Base-by-base conservation (phyloP, 257 asterid species). In the Solanum ossicruentum region DNA sequence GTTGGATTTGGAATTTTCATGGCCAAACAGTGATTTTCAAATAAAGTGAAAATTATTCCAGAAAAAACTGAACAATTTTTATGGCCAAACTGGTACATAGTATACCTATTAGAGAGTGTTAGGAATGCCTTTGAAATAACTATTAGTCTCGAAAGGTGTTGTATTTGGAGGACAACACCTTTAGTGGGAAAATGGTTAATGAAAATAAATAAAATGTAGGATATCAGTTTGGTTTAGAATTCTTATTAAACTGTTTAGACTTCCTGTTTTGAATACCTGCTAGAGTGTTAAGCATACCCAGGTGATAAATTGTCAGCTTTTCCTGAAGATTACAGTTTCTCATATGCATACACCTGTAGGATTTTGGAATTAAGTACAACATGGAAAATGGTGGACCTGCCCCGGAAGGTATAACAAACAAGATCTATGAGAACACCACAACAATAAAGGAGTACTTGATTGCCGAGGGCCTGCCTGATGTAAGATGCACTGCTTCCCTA, bases 381-480 rank as follows among this genome's bases (percentile, higher is more conserved):
- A 96, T 96, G 99, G 99, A 93, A 90, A 96, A 96, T 90, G 99
- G 99, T 85, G 99, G 99, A 83, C 99, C 99, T 86, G 99, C 99
- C 79, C 98, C 97, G 7, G 99, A 96, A 91, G 97, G 95, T 84
- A 91, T 95, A 87, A 96, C 99, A 2, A 93, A 95, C 85, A 94
- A 93, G 92, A 95, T 96, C 69, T 95, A 91, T 88, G 84, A 93
- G 83, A 96, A 93, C 90, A 96, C 99, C 32, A 95, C 95, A 81
- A 91, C 98, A 41, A 95, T 96, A 89, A 93, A 93, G 88, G 98
- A 93, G 88, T 96, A 96, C 90, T 89, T 95, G 80, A 91, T 90
- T 88, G 98, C 98, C 18, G 96, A 96, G 90, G 99, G 94, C 90
- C 88, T 96, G 86, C 98, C 99, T 56, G 97, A 95, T 91, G 99